These are phyloP conservation scores for Calocybe gambosa DNA, from an alignment of 1,284 basidiomycete species.

Conservation along the genomic window DNA sequence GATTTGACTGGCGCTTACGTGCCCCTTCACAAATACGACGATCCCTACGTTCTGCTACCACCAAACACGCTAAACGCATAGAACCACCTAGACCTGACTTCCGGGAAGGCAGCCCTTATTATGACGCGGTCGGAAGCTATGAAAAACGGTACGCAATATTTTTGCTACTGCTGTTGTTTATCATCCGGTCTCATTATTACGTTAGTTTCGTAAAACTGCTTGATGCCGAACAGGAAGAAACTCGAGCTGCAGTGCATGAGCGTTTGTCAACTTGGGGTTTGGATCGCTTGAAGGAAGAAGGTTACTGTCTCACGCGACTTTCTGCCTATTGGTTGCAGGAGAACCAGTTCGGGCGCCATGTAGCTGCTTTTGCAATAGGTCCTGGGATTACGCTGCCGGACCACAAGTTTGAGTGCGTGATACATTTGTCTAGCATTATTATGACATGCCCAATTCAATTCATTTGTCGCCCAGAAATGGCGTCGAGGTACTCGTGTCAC, in stretches of 20 bases:
- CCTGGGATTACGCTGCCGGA: slow-evolving; percentile 53
- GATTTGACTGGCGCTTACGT: slow-evolving; percentile 23
- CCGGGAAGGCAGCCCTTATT: slow-evolving; percentile 31
- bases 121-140: slow-evolving; percentile 41
- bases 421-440: slow-evolving; percentile 5
- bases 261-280: slow-evolving; percentile 64
- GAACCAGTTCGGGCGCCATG: slow-evolving; percentile 53
- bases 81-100: slow-evolving; percentile 25
- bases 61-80: slow-evolving; percentile 27
- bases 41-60: neutral
- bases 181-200: neutral
- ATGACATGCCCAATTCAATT: neutral
- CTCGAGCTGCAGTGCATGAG: slow-evolving; percentile 49
- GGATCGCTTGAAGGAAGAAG: slow-evolving; percentile 53
- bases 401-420: slow-evolving; percentile 57
- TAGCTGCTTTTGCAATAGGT: slow-evolving; percentile 55
- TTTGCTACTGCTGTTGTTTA: neutral
- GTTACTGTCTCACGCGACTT: slow-evolving; percentile 63
- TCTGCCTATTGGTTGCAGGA: slow-evolving; percentile 59
- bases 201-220: slow-evolving; percentile 61
- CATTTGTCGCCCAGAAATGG: slow-evolving; percentile 43
- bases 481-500: slow-evolving; percentile 58
- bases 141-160: slow-evolving; percentile 32
- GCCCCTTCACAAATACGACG: slow-evolving; percentile 17
- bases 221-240: slow-evolving; percentile 58